Conservation (phyloP, 306 rosid genomes). For the Medicago lupulina region DNA sequence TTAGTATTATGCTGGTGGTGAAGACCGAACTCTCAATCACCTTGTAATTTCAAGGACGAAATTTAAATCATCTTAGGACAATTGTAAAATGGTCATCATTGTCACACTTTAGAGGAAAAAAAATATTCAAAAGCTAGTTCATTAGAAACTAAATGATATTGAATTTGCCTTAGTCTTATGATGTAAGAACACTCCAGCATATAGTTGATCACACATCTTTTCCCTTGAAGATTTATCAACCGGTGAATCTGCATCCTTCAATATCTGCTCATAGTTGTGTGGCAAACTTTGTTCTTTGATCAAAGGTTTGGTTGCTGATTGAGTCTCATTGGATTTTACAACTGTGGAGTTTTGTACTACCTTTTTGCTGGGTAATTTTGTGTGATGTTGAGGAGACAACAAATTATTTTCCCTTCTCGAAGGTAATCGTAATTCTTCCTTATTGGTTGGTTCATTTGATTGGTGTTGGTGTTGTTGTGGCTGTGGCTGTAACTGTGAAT, state of each 20-base stretch:
- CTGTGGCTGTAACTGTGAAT: background rate
- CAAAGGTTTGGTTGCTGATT: slow-evolving; percentile 10
- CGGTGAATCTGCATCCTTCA: slow-evolving; percentile 47
- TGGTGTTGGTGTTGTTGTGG: slow-evolving; percentile 1
- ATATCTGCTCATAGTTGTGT: slow-evolving; percentile 35
- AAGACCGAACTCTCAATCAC: no score
- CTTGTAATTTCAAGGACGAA: no score
- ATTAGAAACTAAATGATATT: background rate
- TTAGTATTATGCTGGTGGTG: no score
- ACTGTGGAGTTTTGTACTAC: background rate
- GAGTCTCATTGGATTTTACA: slow-evolving; percentile 33
- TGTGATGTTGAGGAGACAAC: slow-evolving; percentile 9
- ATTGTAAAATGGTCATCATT: background rate
- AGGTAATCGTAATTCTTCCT: background rate
- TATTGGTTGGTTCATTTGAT: slow-evolving; percentile 11
- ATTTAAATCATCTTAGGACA: background rate
- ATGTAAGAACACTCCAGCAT: slow-evolving; percentile 46
- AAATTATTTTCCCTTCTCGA: slow-evolving; percentile 25
- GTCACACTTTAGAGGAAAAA: background rate
- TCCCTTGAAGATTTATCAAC: slow-evolving; percentile 37
- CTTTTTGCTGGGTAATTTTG: slow-evolving; percentile 18
- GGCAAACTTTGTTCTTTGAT: slow-evolving; percentile 32
- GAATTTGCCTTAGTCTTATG: slow-evolving; percentile 47
- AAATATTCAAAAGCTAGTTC: no score
- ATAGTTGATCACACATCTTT: slow-evolving; percentile 39